These are phyloP conservation scores for Trypethelium eluteriae DNA, from an alignment of 495 filamentous ascomycete species.

Conservation along the genomic window DNA sequence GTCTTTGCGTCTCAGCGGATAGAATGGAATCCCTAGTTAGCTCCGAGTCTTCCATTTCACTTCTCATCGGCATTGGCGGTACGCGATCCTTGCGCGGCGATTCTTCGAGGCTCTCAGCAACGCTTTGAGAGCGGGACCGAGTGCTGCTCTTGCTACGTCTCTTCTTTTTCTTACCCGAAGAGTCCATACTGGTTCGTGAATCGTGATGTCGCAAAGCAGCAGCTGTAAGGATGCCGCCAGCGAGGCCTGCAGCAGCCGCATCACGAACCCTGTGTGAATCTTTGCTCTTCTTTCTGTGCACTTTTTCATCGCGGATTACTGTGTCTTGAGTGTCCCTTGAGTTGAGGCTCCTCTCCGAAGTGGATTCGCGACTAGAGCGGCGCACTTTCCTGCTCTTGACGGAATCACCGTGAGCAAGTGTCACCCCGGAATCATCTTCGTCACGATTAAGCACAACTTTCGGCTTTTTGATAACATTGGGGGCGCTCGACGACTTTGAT, in stretches of 20 bases:
- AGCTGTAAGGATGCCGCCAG: conserved; percentile 52
- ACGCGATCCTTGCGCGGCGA: conserved; percentile 40
- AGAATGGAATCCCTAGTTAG: conserved; percentile 83
- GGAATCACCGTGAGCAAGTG: conserved; percentile 48
- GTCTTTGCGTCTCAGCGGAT: conserved; percentile 68
- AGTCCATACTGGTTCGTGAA: conserved; percentile 50
- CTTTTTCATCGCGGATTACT: conserved; percentile 45
- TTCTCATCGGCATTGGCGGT: conserved; percentile 79
- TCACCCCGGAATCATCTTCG: conserved; percentile 50
- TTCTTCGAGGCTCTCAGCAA: conserved; percentile 41
- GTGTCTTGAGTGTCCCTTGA: conserved; percentile 42
- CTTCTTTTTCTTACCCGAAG: conserved; percentile 44
- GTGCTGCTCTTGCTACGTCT: conserved; percentile 43
- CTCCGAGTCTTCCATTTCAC: conserved; percentile 74
- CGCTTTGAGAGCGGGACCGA: conserved; percentile 48
- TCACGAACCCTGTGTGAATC: conserved; percentile 41
- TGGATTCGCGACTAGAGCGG: conserved; percentile 39
- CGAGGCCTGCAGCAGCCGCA: conserved; percentile 49
- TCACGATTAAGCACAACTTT: conserved; percentile 57
- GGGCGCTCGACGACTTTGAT: conserved; percentile 62
- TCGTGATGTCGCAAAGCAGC: conserved; percentile 59
- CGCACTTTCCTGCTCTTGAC: conserved; percentile 44
- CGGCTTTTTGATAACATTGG: conserved; percentile 56
- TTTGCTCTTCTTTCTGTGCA: conserved; percentile 54
- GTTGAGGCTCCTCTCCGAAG: conserved; percentile 41